Evolutionary conservation across 2,329 filamentous ascomycete species (phyloP).

Genomic region (Fusarium staphyleae): DNA sequence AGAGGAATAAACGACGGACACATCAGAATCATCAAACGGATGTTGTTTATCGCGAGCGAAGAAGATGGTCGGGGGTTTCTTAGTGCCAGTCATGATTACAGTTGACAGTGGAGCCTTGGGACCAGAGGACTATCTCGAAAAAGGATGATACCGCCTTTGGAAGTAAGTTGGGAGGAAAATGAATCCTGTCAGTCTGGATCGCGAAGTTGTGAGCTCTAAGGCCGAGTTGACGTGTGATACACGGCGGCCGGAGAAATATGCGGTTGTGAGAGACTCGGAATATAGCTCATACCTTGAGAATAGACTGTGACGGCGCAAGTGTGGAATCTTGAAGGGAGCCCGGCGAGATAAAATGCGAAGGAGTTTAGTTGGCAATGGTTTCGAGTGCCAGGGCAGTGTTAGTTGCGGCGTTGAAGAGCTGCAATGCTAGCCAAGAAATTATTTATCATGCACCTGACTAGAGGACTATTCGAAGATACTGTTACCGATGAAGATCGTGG

Average conservation of each 20-base stretch:
- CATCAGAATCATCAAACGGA: slow-evolving; percentile 12
- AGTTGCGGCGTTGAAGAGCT: not conserved
- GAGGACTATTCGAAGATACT: no score
- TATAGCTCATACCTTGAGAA: not conserved
- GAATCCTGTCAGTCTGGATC: no score
- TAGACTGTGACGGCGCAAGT: not conserved
- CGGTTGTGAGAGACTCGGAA: not conserved
- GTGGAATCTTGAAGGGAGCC: not conserved
- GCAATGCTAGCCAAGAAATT: not conserved
- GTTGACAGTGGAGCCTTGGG: not conserved
- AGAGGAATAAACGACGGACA: slow-evolving; percentile 9
- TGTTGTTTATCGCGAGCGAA: slow-evolving; percentile 30
- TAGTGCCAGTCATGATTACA: slow-evolving; percentile 23
- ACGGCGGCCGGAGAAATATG: not conserved
- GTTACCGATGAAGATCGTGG: not conserved
- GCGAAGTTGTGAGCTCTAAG: not conserved
- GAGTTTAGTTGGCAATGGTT: not conserved
- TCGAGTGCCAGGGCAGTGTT: not conserved
- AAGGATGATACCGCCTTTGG: no score
- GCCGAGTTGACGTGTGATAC: not conserved
- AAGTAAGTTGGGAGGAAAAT: no score
- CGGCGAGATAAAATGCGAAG: not conserved
- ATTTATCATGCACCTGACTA: not conserved
- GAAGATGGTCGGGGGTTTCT: slow-evolving; percentile 27
- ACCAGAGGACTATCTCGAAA: no score